Base-by-base conservation (phyloP, 2,329 filamentous ascomycete genomes). In the Fusarium drepaniforme region DNA sequence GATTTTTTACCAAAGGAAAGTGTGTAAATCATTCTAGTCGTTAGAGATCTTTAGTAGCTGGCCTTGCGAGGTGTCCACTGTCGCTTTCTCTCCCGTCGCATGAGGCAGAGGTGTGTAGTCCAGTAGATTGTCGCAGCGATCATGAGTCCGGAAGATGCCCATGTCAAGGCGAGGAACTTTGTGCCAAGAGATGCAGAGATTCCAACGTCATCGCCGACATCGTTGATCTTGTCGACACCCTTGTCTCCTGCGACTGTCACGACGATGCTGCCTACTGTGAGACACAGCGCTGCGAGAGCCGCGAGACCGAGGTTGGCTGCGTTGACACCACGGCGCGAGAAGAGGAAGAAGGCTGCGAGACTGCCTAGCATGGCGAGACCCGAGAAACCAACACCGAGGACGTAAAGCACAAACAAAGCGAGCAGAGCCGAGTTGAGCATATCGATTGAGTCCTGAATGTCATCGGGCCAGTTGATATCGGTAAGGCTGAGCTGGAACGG, bases 371-470 rank as follows among this genome's bases (percentile, higher is more conserved):
- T 84, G 37, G 84, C 82, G 3, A 88, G 79, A 13, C 85, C 86
- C 3, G 85, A 81, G 74, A 86, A 82, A 21, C 79, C 83, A 57
- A 84, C 80, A 64, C 82, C 84, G 2, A 90, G 71, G 46, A 86
- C 83, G 79, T 87, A 89, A 66, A 90, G 79, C 60, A 88, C 80
- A 77, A 88, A 87, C 58, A 88, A 80, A 30, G 82, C 84, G n/a
- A 86, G 79, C 6, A 90, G 83, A n/a, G 85, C 81, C 18, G 79
- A 78, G 77, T 89, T 89, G 77, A 90, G 81, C n/a, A 83, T 80
- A 80, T 88, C 82, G 73, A 90, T 78, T n/a, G 84, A 84, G 49
- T 85, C 80, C 68, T 86, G 83, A 67, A 90, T 83, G 37, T 81
- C 81, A 8, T 84, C 73, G 16, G 85, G 85, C 77, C 86, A 84